These are phyloP conservation scores for Coemansia sp. DNA, from an alignment of 192 early-diverging fungal species.

Conservation along the genomic window DNA sequence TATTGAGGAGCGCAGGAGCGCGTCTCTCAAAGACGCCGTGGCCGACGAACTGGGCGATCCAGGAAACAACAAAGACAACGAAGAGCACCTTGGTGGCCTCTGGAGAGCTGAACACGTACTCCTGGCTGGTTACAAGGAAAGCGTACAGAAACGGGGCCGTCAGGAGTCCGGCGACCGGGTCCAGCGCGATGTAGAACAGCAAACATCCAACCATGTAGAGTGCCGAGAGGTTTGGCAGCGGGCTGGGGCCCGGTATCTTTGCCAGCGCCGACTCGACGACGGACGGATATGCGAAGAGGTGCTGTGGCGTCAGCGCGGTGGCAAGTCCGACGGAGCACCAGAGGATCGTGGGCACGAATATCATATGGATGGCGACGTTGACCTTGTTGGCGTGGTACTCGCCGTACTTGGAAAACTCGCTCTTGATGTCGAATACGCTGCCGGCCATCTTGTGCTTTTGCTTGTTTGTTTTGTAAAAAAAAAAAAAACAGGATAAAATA, in stretches of 20 bases:
- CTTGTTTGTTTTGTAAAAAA: not conserved
- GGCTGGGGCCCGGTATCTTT: slow-evolving; percentile 40
- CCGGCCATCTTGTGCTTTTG: not conserved
- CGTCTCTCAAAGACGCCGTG: slow-evolving; percentile 87
- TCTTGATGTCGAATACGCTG: slow-evolving; percentile 74
- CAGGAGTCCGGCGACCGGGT: slow-evolving; percentile 60
- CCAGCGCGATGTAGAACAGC: slow-evolving; percentile 78
- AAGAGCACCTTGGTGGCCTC: slow-evolving; percentile 61
- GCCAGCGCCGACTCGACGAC: slow-evolving; percentile 39
- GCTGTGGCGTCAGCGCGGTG: slow-evolving; percentile 44
- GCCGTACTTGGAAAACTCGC: slow-evolving; percentile 80
- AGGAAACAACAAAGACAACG: slow-evolving; percentile 68
- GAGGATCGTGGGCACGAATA: slow-evolving; percentile 90
- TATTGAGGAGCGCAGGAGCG: slow-evolving; percentile 86
- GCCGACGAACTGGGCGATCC: slow-evolving; percentile 90
- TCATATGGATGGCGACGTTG: slow-evolving; percentile 83
- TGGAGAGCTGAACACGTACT: slow-evolving; percentile 57
- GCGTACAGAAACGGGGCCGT: slow-evolving; percentile 64
- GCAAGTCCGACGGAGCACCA: slow-evolving; percentile 75
- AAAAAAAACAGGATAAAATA: not conserved
- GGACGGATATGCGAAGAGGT: slow-evolving; percentile 44
- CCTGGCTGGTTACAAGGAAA: slow-evolving; percentile 67
- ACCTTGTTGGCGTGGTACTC: slow-evolving; percentile 77
- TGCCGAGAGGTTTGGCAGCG: slow-evolving; percentile 60
- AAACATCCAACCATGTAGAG: slow-evolving; percentile 61